Evolutionary conservation across 495 filamentous ascomycete species (phyloP).

Genomic region (Aspergillus cavernicola): DNA sequence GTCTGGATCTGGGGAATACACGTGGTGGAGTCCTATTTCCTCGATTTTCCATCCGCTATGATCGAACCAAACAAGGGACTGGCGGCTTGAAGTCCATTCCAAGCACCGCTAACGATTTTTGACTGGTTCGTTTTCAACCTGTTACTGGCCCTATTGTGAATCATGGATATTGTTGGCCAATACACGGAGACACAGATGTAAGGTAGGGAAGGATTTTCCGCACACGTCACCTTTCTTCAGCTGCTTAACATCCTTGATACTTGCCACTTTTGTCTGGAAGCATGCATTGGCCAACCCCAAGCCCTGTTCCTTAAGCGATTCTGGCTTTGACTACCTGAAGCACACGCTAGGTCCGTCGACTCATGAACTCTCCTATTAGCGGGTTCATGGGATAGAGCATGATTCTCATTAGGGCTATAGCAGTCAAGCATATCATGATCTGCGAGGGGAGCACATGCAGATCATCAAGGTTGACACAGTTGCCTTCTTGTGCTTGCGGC

Average conservation of each 20-base stretch:
- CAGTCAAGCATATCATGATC: neutral
- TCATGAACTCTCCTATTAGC: neutral
- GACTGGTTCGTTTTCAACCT: constrained; percentile 12
- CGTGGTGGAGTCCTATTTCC: constrained; percentile 17
- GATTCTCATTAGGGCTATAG: constrained; percentile 3
- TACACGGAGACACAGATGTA: constrained; percentile 11
- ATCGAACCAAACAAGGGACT: constrained; percentile 3
- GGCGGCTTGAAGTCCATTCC: constrained; percentile 1
- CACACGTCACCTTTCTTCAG: constrained; percentile 2
- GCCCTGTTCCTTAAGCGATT: neutral
- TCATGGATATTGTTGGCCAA: constrained; percentile 8
- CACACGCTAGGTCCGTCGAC: neutral
- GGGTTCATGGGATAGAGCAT: neutral
- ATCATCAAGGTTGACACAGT: neutral
- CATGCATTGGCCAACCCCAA: neutral
- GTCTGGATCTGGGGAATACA: constrained; percentile 17
- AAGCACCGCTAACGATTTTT: constrained; percentile 2
- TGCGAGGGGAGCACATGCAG: neutral
- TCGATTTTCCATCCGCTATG: neutral
- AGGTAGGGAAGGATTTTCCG: neutral
- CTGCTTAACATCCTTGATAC: constrained; percentile 2
- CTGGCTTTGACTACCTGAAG: neutral
- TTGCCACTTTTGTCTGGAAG: neutral
- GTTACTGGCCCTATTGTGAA: constrained; percentile 25
- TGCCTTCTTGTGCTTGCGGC: neutral